These are phyloP conservation scores for Mallotus repandus DNA, from an alignment of 441 rosid species.

Conservation along the genomic window DNA sequence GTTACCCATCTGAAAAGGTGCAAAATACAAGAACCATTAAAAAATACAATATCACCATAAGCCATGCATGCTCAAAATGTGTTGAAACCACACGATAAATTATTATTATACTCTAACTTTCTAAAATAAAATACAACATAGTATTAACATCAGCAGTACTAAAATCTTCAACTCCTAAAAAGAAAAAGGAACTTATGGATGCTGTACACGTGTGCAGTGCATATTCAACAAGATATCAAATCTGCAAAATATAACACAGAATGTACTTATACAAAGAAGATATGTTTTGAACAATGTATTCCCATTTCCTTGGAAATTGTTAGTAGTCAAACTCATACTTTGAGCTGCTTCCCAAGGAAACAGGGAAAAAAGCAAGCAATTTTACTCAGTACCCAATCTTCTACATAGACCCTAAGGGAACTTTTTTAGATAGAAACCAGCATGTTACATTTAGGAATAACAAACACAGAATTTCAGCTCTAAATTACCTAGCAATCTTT, in stretches of 20 bases:
- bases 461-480: neutral
- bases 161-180: neutral
- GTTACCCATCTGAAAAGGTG: slow-evolving; percentile 82
- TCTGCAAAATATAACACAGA: neutral
- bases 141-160: neutral
- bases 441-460: neutral
- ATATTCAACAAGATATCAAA: neutral
- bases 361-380: neutral
- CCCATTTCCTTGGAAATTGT: no score
- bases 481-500: neutral
- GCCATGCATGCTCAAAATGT: slow-evolving; percentile 10
- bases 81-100: neutral
- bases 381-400: neutral
- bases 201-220: neutral
- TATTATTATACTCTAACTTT: neutral
- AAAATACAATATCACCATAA: neutral
- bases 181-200: neutral
- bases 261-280: neutral
- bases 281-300: neutral
- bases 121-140: neutral
- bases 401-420: neutral
- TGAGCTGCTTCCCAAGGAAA: neutral
- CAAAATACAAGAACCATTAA: slow-evolving; percentile 9
- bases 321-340: neutral
- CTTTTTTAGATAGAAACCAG: neutral